phyloP scores from a whole-genome alignment of 2,329 filamentous ascomycete genomes.

The Neurospora sp. region DNA sequence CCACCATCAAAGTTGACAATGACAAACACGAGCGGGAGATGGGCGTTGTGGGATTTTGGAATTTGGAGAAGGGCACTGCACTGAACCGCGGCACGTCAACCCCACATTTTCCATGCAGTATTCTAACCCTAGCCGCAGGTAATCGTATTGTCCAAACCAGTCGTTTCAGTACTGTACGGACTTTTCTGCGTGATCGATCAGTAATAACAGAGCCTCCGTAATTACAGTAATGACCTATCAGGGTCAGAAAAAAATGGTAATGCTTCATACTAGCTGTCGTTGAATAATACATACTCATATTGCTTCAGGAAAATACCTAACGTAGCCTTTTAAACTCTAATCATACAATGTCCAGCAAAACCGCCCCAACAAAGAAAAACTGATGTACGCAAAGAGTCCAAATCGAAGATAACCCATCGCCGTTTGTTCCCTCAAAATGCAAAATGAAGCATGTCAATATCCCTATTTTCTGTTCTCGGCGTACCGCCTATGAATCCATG shows the following conservation, averaged over 20 bases:
- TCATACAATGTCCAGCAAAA: not conserved
- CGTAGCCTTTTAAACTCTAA: not conserved
- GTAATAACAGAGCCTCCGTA: not conserved
- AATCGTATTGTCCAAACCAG: not conserved
- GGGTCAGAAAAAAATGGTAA: not conserved
- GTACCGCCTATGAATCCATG: not conserved
- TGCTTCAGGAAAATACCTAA: not conserved
- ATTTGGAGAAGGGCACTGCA: not conserved
- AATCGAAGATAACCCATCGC: not conserved
- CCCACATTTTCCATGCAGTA: not conserved
- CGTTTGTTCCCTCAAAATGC: not conserved
- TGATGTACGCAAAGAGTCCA: not conserved
- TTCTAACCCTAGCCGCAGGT: not conserved
- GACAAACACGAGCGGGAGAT: not conserved
- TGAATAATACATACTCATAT: not conserved
- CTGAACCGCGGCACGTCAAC: not conserved
- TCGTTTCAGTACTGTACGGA: not conserved
- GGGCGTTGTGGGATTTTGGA: not conserved
- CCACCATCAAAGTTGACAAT: not conserved
- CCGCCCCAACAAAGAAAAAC: not conserved
- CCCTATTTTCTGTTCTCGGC: not conserved
- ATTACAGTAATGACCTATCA: not conserved
- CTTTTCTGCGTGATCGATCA: not conserved
- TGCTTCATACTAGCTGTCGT: not conserved
- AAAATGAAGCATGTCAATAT: not conserved